A percentile compares a stretch with the other conserved stretches of the same genome.
phyloP scores from a whole-genome alignment of 2,329 filamentous ascomycete species.

The Neonectria faginata region DNA sequence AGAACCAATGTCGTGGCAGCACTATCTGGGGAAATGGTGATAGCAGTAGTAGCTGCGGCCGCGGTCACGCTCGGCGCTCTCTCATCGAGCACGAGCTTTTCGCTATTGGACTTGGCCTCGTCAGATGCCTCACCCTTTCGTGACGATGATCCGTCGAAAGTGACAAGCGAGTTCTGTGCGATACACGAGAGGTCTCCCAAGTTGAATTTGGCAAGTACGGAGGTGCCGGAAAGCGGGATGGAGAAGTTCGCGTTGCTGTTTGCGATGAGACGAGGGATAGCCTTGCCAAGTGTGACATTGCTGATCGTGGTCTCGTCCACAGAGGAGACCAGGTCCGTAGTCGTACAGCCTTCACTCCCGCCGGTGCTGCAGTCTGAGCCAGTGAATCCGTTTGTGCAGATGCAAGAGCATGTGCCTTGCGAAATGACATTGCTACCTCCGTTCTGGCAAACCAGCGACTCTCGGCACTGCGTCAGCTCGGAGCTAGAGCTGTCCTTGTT shows the following conservation, averaged over 20 bases:
- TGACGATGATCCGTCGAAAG: conserved; percentile 73
- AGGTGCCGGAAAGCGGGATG: conserved; percentile 76
- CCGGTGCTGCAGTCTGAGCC: conserved; percentile 63
- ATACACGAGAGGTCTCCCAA: conserved; percentile 81
- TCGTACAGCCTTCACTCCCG: conserved; percentile 64
- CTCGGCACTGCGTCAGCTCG: conserved; percentile 66
- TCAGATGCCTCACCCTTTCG: conserved; percentile 49
- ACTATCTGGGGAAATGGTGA: conserved; percentile 37
- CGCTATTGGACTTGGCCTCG: conserved; percentile 42
- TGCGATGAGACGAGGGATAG: conserved; percentile 79
- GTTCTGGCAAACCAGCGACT: conserved; percentile 76
- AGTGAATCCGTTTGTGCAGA: conserved; percentile 90
- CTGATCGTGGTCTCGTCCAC: conserved; percentile 54
- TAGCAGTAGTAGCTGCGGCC: conserved; percentile 25
- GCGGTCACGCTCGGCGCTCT: conserved; percentile 27
- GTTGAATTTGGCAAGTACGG: conserved; percentile 82
- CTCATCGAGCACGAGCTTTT: conserved; percentile 27
- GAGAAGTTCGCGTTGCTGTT: conserved; percentile 76
- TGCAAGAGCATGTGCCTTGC: conserved; percentile 79
- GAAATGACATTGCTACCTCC: conserved; percentile 81
- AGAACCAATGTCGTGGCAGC: conserved; percentile 38
- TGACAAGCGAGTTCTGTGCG: conserved; percentile 87
- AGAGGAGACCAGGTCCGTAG: conserved; percentile 58
- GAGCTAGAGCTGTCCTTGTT: conserved; percentile 52
- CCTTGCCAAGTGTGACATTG: conserved; percentile 84